These are phyloP conservation scores for Monosporascus sp. DNA, from an alignment of 2,329 filamentous ascomycete species.

Conservation along the genomic window DNA sequence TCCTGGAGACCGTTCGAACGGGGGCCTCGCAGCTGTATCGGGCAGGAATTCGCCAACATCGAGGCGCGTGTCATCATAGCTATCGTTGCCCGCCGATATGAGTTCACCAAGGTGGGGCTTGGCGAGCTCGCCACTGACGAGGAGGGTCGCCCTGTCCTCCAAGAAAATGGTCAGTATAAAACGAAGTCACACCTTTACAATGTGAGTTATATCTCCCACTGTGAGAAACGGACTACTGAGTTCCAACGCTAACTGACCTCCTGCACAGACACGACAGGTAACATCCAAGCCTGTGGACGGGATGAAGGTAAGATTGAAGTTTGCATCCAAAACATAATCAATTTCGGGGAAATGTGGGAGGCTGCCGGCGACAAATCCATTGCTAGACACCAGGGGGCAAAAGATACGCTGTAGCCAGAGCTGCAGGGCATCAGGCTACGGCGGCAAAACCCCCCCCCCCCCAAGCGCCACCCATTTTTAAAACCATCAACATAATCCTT, in stretches of 20 bases:
- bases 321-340: too few relatives aligned
- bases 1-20: slow-evolving; percentile 51
- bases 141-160: not conserved
- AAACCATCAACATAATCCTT: too few relatives aligned
- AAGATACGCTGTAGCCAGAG: too few relatives aligned
- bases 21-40: slow-evolving; percentile 25
- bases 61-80: slow-evolving; percentile 3
- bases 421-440: too few relatives aligned
- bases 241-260: not conserved
- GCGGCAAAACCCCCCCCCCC: too few relatives aligned
- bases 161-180: not conserved
- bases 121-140: not conserved
- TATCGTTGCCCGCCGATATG: not conserved
- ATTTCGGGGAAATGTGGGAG: too few relatives aligned
- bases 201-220: too few relatives aligned
- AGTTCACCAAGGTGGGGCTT: slow-evolving; percentile 3
- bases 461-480: too few relatives aligned
- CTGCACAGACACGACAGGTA: slow-evolving; percentile 1
- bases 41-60: slow-evolving; percentile 6
- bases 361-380: too few relatives aligned
- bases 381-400: too few relatives aligned
- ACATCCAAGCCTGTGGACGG: slow-evolving; percentile 1
- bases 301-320: slow-evolving; percentile 1
- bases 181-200: slow-evolving; percentile 1
- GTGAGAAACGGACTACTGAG: too few relatives aligned